phyloP scores from a whole-genome alignment of 345 rosid genomes.

The Corchorus olitorius region DNA sequence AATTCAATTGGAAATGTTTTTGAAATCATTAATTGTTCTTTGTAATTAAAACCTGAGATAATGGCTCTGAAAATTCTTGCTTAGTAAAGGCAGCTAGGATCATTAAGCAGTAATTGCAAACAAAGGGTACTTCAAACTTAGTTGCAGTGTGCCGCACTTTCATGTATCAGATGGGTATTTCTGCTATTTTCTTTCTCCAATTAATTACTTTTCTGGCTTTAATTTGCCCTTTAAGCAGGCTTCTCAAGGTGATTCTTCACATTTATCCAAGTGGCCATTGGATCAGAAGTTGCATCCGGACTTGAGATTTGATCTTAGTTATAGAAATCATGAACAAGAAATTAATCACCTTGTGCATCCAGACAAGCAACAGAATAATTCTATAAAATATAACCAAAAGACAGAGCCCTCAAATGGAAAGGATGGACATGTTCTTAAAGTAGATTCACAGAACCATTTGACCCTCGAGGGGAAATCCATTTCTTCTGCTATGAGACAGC shows the following conservation, averaged over 20 bases:
- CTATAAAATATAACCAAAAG: constrained; percentile 26
- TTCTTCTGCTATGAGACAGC: constrained; percentile 48
- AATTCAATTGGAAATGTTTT: constrained; percentile 11
- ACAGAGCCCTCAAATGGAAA: constrained; percentile 38
- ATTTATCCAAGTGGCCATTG: constrained; percentile 32
- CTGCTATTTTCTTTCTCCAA: background rate
- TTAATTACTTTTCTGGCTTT: background rate
- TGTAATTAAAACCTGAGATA: background rate
- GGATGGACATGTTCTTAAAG: constrained; percentile 23
- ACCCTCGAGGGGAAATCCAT: constrained; percentile 52
- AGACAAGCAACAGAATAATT: constrained; percentile 24
- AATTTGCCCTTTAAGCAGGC: constrained; percentile 30
- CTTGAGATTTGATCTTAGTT: constrained; percentile 32
- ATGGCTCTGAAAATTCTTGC: background rate
- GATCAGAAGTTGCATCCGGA: constrained; percentile 48
- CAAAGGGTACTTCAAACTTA: background rate
- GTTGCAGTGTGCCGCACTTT: background rate
- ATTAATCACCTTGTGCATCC: constrained; percentile 26
- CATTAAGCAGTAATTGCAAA: constrained; percentile 7
- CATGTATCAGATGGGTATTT: background rate
- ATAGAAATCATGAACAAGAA: constrained; percentile 44
- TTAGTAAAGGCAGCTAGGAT: background rate
- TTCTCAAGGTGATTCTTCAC: constrained; percentile 31
- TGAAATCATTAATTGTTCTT: constrained; percentile 14
- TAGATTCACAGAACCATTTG: constrained; percentile 33